These are phyloP conservation scores for Sindora glabra DNA, from an alignment of 306 rosid species.

Conservation along the genomic window DNA sequence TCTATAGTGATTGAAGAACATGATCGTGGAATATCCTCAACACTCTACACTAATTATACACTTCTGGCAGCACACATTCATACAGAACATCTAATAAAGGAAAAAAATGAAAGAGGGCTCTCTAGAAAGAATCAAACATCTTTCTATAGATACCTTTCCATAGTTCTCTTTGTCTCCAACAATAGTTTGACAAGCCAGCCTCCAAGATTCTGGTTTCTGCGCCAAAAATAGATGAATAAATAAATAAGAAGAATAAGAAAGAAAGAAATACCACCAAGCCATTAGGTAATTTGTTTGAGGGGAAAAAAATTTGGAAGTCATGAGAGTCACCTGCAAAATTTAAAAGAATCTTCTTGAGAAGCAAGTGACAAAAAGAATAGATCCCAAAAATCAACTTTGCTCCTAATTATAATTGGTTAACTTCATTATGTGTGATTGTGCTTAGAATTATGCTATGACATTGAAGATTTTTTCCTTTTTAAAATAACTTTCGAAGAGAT, in stretches of 20 bases:
- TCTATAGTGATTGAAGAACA: background rate
- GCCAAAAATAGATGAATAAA: too few species aligned
- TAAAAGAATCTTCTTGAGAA: background rate
- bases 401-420: too few species aligned
- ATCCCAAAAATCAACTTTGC: background rate
- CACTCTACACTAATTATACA: background rate
- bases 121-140: background rate
- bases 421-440: too few species aligned
- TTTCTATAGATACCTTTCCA: slow-evolving; percentile 65
- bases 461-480: too few species aligned
- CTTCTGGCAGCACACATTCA: background rate
- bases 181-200: slow-evolving; percentile 93
- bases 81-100: background rate
- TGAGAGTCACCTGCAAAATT: background rate
- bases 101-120: background rate
- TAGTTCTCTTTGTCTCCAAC: slow-evolving; percentile 88
- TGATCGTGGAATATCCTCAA: background rate
- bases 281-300: too few species aligned
- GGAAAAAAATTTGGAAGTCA: background rate
- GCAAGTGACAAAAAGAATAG: background rate
- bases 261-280: too few species aligned
- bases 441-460: too few species aligned
- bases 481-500: too few species aligned
- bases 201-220: slow-evolving; percentile 95
- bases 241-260: too few species aligned